phyloP scores from a whole-genome alignment of 2,329 filamentous ascomycete species.

The Colletotrichum sp. region DNA sequence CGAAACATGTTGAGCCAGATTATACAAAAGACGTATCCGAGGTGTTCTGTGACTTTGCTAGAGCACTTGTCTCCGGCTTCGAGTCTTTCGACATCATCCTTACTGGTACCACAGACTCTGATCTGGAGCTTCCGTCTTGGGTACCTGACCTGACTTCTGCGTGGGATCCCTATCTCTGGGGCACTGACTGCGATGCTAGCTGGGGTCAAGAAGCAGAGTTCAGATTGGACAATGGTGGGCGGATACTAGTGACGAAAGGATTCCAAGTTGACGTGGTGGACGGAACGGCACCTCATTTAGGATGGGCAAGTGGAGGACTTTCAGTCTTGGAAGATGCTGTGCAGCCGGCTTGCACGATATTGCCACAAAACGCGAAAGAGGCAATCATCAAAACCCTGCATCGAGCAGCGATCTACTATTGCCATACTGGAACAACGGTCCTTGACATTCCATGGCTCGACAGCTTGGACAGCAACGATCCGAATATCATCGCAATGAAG shows the following conservation, averaged over 20 bases:
- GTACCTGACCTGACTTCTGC: slow-evolving; percentile 5
- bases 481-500: neutral
- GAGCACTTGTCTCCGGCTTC: neutral
- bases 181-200: slow-evolving; percentile 3
- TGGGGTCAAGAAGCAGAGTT: slow-evolving; percentile 2
- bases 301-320: neutral
- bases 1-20: neutral
- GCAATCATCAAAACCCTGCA: neutral
- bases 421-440: neutral
- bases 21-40: neutral
- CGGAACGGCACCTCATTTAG: neutral
- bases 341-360: neutral
- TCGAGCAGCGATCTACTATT: neutral
- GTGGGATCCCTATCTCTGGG: slow-evolving; percentile 12
- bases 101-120: neutral
- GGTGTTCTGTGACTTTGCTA: slow-evolving; percentile 5
- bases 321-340: neutral
- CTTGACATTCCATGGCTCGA: slow-evolving; percentile 12
- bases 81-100: slow-evolving; percentile 2
- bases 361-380: neutral
- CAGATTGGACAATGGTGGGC: neutral
- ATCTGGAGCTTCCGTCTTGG: neutral
- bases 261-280: neutral
- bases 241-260: neutral
- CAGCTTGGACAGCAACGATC: neutral